Conservation (phyloP, 2,329 filamentous ascomycete species). For the Pseudocercospora vitis region DNA sequence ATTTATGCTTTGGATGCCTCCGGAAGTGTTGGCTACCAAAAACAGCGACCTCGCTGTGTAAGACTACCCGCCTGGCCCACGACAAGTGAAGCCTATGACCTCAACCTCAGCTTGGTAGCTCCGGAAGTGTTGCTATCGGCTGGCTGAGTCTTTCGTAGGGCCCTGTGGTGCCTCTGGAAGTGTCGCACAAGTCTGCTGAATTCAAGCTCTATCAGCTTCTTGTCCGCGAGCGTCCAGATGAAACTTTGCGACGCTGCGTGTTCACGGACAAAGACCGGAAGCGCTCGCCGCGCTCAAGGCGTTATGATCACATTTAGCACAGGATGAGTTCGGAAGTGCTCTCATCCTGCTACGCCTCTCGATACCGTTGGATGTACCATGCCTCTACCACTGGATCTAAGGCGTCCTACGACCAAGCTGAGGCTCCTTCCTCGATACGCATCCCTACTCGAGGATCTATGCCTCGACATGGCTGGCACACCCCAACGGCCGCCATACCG, state of each 20-base stretch:
- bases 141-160: no score
- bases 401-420: neutral
- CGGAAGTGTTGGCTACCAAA: constrained; percentile 17
- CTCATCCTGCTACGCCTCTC: neutral
- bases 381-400: no score
- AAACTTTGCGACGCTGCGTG: no score
- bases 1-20: constrained; percentile 3
- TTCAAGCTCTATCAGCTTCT: neutral
- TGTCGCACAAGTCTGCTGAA: neutral
- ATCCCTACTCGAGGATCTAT: neutral
- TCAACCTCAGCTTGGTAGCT: constrained; percentile 1
- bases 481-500: no score
- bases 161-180: neutral
- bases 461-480: no score
- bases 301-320: no score
- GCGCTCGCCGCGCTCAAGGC: neutral
- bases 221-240: no score
- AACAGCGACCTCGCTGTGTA: neutral
- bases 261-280: constrained; percentile 1
- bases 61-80: no score
- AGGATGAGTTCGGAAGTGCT: constrained; percentile 3
- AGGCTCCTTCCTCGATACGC: neutral
- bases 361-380: neutral
- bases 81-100: neutral
- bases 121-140: constrained; percentile 14